Percentiles rank a stretch among this genome's conserved stretches.
Evolutionary conservation across 345 rosid species (phyloP).

Genomic region (Physaria fendleri): DNA sequence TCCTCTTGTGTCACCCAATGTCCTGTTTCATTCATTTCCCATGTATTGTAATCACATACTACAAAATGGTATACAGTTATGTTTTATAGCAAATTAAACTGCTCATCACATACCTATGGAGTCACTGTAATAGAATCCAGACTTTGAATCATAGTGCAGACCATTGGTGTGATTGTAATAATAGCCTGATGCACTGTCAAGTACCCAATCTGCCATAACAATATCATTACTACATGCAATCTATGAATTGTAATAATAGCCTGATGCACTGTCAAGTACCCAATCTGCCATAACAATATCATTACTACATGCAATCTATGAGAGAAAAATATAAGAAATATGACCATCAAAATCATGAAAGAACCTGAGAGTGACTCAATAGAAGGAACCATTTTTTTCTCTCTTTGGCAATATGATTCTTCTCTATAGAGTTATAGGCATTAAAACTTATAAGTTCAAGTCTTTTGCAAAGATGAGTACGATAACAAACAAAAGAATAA

Average conservation of each 20-base stretch:
- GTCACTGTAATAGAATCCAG: slow-evolving; percentile 85
- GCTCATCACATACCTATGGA: slow-evolving; percentile 46
- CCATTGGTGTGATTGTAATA: slow-evolving; percentile 52
- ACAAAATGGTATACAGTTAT: not conserved
- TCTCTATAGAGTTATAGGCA: slow-evolving; percentile 19
- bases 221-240: slow-evolving; percentile 12
- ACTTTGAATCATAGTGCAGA: slow-evolving; percentile 67
- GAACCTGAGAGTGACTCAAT: slow-evolving; percentile 30
- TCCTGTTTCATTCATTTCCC: slow-evolving; percentile 56
- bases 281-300: slow-evolving; percentile 50
- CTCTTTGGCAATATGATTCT: slow-evolving; percentile 22
- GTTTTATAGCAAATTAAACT: not conserved
- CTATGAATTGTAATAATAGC: slow-evolving; percentile 50
- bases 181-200: slow-evolving; percentile 64
- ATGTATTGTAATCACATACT: slow-evolving; percentile 16
- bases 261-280: slow-evolving; percentile 56
- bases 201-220: slow-evolving; percentile 62
- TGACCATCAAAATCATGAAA: slow-evolving; percentile 15
- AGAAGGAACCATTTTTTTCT: slow-evolving; percentile 2
- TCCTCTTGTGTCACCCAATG: slow-evolving; percentile 83
- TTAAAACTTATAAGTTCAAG: slow-evolving; percentile 17
- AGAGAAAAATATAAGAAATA: slow-evolving; percentile 4
- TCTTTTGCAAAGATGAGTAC: slow-evolving; percentile 13
- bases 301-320: slow-evolving; percentile 5
- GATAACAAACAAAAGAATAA: not conserved